These are phyloP conservation scores for Poronia punctata DNA, from an alignment of 495 filamentous ascomycete species.

Conservation along the genomic window DNA sequence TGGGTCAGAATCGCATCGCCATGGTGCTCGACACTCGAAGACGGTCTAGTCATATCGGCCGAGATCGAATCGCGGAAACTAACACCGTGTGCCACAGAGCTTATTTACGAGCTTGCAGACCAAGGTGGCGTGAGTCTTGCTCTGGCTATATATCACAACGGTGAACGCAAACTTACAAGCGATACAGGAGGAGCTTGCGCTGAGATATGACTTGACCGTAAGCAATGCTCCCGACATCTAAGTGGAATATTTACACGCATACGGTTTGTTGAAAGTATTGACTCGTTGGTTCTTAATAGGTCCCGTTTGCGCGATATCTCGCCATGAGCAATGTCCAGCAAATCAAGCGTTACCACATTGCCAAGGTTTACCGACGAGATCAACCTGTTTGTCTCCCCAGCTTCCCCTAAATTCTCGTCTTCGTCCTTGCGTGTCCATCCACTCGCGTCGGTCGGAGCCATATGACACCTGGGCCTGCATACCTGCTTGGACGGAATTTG, in stretches of 20 bases:
- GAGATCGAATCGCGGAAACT: too few relatives aligned
- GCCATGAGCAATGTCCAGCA: slow-evolving; percentile 73
- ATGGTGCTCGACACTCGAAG: too few relatives aligned
- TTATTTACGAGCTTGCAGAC: slow-evolving; percentile 83
- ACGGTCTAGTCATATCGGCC: too few relatives aligned
- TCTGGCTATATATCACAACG: slow-evolving; percentile 27
- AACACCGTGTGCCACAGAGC: too few relatives aligned
- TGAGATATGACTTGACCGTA: slow-evolving; percentile 83
- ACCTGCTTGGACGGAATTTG: background rate
- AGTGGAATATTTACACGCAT: background rate
- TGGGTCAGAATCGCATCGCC: too few relatives aligned
- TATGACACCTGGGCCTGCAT: too few relatives aligned
- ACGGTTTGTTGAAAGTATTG: too few relatives aligned
- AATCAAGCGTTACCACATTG: slow-evolving; percentile 86
- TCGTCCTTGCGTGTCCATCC: too few relatives aligned
- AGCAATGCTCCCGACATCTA: background rate
- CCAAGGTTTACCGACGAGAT: slow-evolving; percentile 79
- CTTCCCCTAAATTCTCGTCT: too few relatives aligned
- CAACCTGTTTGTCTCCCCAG: slow-evolving; percentile 42
- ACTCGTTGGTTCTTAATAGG: background rate
- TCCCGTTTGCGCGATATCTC: slow-evolving; percentile 82
- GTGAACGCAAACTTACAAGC: background rate
- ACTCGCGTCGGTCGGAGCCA: too few relatives aligned
- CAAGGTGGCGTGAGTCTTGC: slow-evolving; percentile 80
- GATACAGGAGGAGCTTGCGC: slow-evolving; percentile 17